Conservation (phyloP, 2,329 filamentous ascomycete species). For the Colletotrichum chrysophilum region DNA sequence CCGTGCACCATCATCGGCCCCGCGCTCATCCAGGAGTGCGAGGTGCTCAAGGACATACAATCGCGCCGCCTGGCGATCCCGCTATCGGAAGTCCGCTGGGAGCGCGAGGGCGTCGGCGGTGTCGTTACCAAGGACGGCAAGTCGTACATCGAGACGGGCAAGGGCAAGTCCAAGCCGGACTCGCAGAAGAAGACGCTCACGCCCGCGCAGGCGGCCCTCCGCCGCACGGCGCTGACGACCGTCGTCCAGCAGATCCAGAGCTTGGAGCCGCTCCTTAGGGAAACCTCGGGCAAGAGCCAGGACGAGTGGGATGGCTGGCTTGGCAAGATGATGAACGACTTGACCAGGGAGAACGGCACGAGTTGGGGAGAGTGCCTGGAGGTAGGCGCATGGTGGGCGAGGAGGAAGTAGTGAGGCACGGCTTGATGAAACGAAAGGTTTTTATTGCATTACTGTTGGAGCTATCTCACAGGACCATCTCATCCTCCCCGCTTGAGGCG, state of each 20-base stretch:
- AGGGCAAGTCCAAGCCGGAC: constrained; percentile 38
- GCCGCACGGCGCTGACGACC: constrained; percentile 80
- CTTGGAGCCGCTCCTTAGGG: constrained; percentile 81
- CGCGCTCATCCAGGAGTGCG: constrained; percentile 81
- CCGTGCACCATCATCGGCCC: constrained; percentile 81
- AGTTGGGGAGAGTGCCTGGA: constrained; percentile 86
- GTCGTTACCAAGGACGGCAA: constrained; percentile 66
- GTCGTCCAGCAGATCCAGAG: constrained; percentile 85
- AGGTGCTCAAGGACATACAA: constrained; percentile 70
- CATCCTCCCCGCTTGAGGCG: neutral
- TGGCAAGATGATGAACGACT: constrained; percentile 82
- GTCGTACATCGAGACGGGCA: constrained; percentile 61
- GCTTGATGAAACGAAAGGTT: neutral
- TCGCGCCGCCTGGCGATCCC: constrained; percentile 82
- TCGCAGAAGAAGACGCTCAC: constrained; percentile 60
- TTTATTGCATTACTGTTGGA: constrained; percentile 7
- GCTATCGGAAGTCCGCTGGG: constrained; percentile 84
- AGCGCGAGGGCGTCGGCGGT: constrained; percentile 74
- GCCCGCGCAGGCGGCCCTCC: constrained; percentile 73
- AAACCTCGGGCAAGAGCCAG: constrained; percentile 83
- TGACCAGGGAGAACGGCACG: constrained; percentile 80
- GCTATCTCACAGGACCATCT: neutral
- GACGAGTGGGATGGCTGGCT: constrained; percentile 95
- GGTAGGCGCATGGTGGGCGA: constrained; percentile 87
- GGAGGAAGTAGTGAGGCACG: constrained; percentile 61